Evolutionary conservation across 768 basidiomycete species (phyloP), one percentile per base, ranked within the genome.

Genomic region (Nidularia sp.): DNA sequence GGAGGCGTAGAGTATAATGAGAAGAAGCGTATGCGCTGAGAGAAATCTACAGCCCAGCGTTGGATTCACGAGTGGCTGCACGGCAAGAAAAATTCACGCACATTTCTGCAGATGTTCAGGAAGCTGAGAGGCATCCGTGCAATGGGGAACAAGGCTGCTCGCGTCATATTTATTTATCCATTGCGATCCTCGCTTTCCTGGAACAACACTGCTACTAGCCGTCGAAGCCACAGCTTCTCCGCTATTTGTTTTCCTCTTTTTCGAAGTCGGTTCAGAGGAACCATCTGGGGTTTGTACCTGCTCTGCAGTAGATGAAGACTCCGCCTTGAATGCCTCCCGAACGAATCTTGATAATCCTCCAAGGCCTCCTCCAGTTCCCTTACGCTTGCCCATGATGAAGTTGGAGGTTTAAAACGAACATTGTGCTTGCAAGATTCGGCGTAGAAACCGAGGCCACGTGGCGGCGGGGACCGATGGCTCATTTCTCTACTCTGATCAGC

Each of bases 31-130:
- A 81, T 77, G 33, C 96, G 77, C 66, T 98, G 96, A 4, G 79
- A 79, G 62, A 89, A 98, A 66, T 98, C 95, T 98, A 60, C 41
- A 45, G 52, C 34, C 25, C 33, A 49, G 33, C 7, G 45, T 48
- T 18, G 54, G 44, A 41, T 10, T 13, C n/a, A 6, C 12, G 18
- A 39, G 44, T 22, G 39, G 47, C 44, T n/a, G 31, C 45, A 50
- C n/a, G 18, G 25, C 18, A 25, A 6, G 29, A 49, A 50, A 34
- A 47, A 45, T 48, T 39, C 39, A 73, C 88, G 54, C 61, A 95
- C 93, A 96, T 76, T 97, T 97, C 59, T 79, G 74, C 6, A 96
- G 76, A 61, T 88, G 80, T 13, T 78, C 71, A 2, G 94, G 93
- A 7, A 95, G 90, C 55, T 95, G 72, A 0, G 79, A 73, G 2